Conservation (phyloP, 495 filamentous ascomycete genomes). For the Aspergillus sclerotiicarbonarius region DNA sequence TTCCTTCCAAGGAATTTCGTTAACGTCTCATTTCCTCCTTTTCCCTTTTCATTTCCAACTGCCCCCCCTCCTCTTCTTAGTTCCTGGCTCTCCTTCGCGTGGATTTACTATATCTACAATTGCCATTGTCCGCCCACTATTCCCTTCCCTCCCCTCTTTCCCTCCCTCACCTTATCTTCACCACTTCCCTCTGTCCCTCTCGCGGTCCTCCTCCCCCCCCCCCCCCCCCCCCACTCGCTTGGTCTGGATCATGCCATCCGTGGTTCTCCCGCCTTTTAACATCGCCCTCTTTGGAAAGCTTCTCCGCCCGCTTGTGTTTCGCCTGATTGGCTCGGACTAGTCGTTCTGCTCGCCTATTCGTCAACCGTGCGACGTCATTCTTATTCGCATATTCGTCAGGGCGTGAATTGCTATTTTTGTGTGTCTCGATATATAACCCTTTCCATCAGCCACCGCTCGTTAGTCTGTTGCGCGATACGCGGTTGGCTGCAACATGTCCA, state of each 20-base stretch:
- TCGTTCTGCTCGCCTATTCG: not conserved
- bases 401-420: not conserved
- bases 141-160: conserved; percentile 1
- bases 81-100: not conserved
- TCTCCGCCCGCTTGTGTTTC: conserved; percentile 5
- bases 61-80: not conserved
- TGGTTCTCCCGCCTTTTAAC: conserved; percentile 16
- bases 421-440: not conserved
- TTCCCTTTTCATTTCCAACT: conserved; percentile 4
- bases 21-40: conserved; percentile 8
- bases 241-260: conserved; percentile 26
- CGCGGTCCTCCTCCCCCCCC: not conserved
- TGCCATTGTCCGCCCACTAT: not conserved
- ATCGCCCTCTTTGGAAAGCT: conserved; percentile 14
- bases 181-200: not conserved
- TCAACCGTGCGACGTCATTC: conserved; percentile 19
- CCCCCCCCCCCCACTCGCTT: not conserved
- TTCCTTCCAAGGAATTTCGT: conserved; percentile 9
- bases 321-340: conserved; percentile 14
- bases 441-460: not conserved
- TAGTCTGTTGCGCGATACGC: not conserved
- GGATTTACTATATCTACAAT: conserved; percentile 1
- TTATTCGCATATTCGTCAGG: not conserved
- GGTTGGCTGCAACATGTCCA: conserved; percentile 25
- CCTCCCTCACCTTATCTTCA: not conserved